Percentiles rank a stretch among this genome's conserved stretches.
Conservation (phyloP, 805 yeast species). For the Hemisphaericaspora nanyangensis region DNA sequence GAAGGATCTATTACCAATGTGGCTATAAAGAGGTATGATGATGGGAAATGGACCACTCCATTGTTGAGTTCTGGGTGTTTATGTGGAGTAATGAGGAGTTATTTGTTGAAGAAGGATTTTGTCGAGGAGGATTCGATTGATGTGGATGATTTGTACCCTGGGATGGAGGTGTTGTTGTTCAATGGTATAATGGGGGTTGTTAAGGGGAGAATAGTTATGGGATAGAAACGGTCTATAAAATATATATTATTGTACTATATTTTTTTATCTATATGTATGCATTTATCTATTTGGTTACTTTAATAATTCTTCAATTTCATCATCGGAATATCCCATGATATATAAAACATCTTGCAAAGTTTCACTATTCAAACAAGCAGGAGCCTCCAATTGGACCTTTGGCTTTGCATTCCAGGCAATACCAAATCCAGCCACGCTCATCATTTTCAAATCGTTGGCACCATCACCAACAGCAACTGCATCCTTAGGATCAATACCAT, state of each 20-base stretch:
- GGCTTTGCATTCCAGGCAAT: conserved; percentile 98
- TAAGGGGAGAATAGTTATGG: conserved; percentile 46
- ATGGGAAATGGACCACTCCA: conserved; percentile 75
- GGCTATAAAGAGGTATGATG: conserved; percentile 49
- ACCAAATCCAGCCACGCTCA: conserved; percentile 89
- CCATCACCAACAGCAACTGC: conserved; percentile 95
- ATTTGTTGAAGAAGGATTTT: conserved; percentile 49
- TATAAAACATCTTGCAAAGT: conserved; percentile 73
- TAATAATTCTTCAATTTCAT: conserved; percentile 36
- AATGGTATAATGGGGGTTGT: conserved; percentile 84
- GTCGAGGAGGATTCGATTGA: conserved; percentile 52
- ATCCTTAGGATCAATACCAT: conserved; percentile 44
- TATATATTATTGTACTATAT: too few species aligned
- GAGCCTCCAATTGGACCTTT: conserved; percentile 79
- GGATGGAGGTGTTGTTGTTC: conserved; percentile 68
- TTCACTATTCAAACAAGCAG: conserved; percentile 72
- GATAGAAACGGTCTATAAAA: background rate
- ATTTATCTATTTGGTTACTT: background rate
- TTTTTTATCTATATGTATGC: background rate
- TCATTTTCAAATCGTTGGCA: conserved; percentile 91
- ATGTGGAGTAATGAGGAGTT: conserved; percentile 76
- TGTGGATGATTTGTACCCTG: conserved; percentile 47
- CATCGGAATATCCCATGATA: conserved; percentile 69
- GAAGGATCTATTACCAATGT: conserved; percentile 85
- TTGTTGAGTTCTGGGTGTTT: conserved; percentile 73